These are phyloP conservation scores for Thielaviopsis ethacetica DNA, from an alignment of 2,329 filamentous ascomycete species.

Conservation along the genomic window DNA sequence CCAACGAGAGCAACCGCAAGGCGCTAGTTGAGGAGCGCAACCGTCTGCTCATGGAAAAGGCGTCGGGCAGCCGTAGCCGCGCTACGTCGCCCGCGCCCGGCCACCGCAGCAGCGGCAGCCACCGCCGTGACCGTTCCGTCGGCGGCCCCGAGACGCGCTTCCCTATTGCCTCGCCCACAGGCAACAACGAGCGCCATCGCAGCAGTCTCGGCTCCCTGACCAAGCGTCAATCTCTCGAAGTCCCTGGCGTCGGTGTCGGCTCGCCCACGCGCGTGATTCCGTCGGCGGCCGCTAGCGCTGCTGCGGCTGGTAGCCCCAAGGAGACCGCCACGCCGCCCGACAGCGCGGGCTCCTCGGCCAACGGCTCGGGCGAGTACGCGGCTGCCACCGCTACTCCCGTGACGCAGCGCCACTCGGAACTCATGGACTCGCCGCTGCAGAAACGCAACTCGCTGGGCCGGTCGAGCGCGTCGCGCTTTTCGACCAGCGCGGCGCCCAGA, in stretches of 20 bases:
- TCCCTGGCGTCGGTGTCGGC: constrained; percentile 40
- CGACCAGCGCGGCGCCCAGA: constrained; percentile 28
- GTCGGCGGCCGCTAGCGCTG: neutral
- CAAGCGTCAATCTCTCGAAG: constrained; percentile 61
- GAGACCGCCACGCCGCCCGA: constrained; percentile 12
- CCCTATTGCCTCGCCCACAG: constrained; percentile 56
- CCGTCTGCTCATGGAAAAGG: constrained; percentile 58
- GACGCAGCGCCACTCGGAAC: constrained; percentile 12
- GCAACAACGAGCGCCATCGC: constrained; percentile 34
- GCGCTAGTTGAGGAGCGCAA: constrained; percentile 89
- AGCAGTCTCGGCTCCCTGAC: constrained; percentile 33
- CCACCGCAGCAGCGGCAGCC: constrained; percentile 31
- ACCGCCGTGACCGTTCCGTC: constrained; percentile 68
- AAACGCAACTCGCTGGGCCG: constrained; percentile 51
- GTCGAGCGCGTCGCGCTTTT: constrained; percentile 31
- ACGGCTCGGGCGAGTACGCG: constrained; percentile 12
- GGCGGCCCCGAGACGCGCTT: constrained; percentile 63
- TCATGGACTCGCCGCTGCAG: constrained; percentile 25
- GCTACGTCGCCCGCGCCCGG: constrained; percentile 57
- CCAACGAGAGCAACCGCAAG: constrained; percentile 87
- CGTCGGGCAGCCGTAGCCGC: constrained; percentile 48
- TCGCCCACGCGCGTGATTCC: constrained; percentile 2
- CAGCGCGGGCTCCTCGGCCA: constrained; percentile 11
- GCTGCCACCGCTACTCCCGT: constrained; percentile 9
- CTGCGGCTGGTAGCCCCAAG: constrained; percentile 12